Evolutionary conservation across 1,139 yeast genomes (phyloP), one percentile per base, ranked within the genome.

Genomic region (Scheffersomyces illinoinensis): DNA sequence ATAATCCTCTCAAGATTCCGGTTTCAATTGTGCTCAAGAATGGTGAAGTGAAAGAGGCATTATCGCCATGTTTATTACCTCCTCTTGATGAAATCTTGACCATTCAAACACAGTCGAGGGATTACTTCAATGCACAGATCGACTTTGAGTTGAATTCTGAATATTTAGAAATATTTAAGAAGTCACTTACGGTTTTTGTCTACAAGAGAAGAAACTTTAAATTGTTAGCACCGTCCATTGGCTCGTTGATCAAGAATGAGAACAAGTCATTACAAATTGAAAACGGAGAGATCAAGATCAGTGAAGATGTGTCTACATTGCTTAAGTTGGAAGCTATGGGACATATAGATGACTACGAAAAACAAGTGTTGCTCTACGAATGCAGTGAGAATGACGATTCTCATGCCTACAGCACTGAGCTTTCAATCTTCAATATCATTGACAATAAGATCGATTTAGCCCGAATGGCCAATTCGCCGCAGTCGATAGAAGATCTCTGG

Each of bases 21-120:
- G 82, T 89, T 5, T 73, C 74, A 8, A 71, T 90, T 8, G 71
- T 70, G 0, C 68, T 83, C 58, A 77, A 76, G n/a, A 70, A 76
- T 59, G 86, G 86, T 0, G 54, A 52, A 12, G 62, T 67, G 0
- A 62, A 70, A 5, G 71, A 71, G 10, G 65, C 74, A 4, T 60
- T 64, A 53, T 76, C 96, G 0, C 97, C 98, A 0, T 85, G 91
- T 64, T 72, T 92, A 53, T 72, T 93, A 47, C 96, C 97, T 0
- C 83, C 84, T 50, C 70, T 90, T 46, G 76, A 78, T 21, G 74
- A 75, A 0, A 85, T 92, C 20, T 56, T 59, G n/a, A 68, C 70
- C 4, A 74, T 86, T 7, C 72, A 76, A 53, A 79, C 87, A 0
- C 65, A 68, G 8, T 79, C 85, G 3, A 68, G 72, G 1, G 81